Base-by-base conservation (phyloP, 257 asterid genomes). In the Nicotiana undulata region DNA sequence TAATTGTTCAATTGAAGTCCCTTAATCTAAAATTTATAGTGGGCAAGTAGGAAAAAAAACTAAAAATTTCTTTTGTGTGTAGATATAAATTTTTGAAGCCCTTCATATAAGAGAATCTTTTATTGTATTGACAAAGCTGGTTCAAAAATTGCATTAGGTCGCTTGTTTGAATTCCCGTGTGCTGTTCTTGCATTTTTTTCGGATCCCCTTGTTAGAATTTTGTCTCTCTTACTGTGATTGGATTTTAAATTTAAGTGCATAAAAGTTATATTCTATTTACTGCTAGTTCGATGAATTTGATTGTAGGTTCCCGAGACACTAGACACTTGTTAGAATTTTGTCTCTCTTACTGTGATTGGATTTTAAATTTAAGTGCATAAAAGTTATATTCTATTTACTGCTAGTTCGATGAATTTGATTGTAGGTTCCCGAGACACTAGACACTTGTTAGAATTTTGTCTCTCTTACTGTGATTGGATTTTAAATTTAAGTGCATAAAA, bases 401-500 rank as follows among this genome's bases (percentile, higher is more conserved):
- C 46, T 75, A 55, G 58, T 40, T 63, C 74, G 44, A 68, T 76
- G 53, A 20, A 75, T 40, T 79, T 79, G 77, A 60, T 81, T 81
- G 60, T 86, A 94, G 98, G 94, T 94, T 63, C 94, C 97, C 0
- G 98, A 94, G 86, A 94, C 98, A 4, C 91, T 94, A n/a, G n/a
- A n/a, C n/a, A n/a, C n/a, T n/a, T n/a, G n/a, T n/a, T n/a, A n/a
- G n/a, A n/a, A n/a, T n/a, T n/a, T n/a, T n/a, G n/a, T n/a, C n/a
- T n/a, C n/a, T n/a, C n/a, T n/a, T n/a, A 3, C 29, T n/a, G 4
- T 10, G 16, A 49, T 22, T 5, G 6, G 40, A 4, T 46, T 46
- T 6, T 13, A 13, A 24, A 28, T 28, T 72, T 7, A 72, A 72
- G 60, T 7, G 31, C 4, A 22, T 13, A 22, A 44, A 44, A 29